A percentile compares a stretch with the other conserved stretches of the same genome.
These are phyloP conservation scores for Dunaliella sp. DNA, from an alignment of 139 green algal species.

Conservation along the genomic window DNA sequence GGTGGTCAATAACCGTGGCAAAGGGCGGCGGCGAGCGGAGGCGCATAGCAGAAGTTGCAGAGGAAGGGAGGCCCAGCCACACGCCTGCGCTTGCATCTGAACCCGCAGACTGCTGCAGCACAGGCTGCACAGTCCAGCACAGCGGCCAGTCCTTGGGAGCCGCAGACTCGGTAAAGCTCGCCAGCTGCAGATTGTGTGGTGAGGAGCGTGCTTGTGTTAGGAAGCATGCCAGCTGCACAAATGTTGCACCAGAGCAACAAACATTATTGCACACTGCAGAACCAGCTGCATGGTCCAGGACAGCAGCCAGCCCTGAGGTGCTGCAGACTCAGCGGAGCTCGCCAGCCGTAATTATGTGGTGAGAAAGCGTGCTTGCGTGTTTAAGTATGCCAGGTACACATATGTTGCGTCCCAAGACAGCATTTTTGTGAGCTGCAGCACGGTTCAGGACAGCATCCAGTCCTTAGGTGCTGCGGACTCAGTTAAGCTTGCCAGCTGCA, in stretches of 20 bases:
- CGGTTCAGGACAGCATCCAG: no score
- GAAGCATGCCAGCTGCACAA: neutral
- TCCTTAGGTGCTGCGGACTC: neutral
- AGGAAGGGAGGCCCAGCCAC: constrained; percentile 9
- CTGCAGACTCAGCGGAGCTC: no score
- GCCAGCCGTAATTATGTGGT: no score
- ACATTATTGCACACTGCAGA: no score
- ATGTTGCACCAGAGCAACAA: no score
- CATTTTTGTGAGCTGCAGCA: no score
- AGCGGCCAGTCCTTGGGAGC: constrained; percentile 61
- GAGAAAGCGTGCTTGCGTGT: no score
- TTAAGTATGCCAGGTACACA: no score
- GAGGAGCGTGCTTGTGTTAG: neutral
- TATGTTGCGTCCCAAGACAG: no score
- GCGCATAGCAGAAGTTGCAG: constrained; percentile 29
- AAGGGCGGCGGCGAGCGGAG: constrained; percentile 52
- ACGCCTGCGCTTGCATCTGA: neutral
- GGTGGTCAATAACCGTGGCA: constrained; percentile 42
- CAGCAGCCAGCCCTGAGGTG: no score
- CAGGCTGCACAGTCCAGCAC: constrained; percentile 47
- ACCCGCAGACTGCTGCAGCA: constrained; percentile 15
- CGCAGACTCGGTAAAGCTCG: constrained; percentile 29
- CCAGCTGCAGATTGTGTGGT: constrained; percentile 21
- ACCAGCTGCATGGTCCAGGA: no score
- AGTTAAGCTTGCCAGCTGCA: neutral